Evolutionary conservation across 768 basidiomycete genomes (phyloP).

Genomic region (Hericium alpestre): DNA sequence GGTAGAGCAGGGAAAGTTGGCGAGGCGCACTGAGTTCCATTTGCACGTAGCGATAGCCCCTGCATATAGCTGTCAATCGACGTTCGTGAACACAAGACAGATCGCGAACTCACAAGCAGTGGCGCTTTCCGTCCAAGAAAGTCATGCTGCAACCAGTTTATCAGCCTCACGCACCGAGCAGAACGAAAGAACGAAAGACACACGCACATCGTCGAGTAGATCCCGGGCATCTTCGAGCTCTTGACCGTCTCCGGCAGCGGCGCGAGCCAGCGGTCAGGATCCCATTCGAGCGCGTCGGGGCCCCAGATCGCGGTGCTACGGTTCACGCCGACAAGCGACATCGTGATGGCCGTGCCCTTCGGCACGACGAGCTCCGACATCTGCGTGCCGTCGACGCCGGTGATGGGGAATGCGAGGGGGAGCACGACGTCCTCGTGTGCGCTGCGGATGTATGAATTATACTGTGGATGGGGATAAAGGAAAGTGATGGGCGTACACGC

Average conservation of each 20-base stretch:
- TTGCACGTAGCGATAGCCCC: neutral
- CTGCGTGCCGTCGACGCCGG: neutral
- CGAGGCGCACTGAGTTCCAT: neutral
- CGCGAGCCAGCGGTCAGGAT: constrained; percentile 9
- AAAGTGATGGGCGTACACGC: neutral
- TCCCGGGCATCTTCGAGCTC: constrained; percentile 1
- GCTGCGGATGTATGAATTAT: neutral
- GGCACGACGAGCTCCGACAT: constrained; percentile 1
- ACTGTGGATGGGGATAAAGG: neutral
- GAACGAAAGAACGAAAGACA: no score
- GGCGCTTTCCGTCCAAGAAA: neutral
- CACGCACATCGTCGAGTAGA: constrained; percentile 5
- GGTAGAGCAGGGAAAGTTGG: neutral
- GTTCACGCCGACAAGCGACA: constrained; percentile 23
- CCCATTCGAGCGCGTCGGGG: constrained; percentile 8
- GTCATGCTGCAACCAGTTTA: neutral
- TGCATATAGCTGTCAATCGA: no score
- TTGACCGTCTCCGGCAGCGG: constrained; percentile 1
- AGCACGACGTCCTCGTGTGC: neutral
- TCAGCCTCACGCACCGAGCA: neutral
- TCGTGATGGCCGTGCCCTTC: constrained; percentile 15
- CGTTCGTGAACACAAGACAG: no score
- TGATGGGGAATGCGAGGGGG: neutral
- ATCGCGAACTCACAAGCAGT: neutral
- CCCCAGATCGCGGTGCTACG: constrained; percentile 2